phyloP scores from a whole-genome alignment of 2,329 filamentous ascomycete species.

The Sclerotinia nivalis region DNA sequence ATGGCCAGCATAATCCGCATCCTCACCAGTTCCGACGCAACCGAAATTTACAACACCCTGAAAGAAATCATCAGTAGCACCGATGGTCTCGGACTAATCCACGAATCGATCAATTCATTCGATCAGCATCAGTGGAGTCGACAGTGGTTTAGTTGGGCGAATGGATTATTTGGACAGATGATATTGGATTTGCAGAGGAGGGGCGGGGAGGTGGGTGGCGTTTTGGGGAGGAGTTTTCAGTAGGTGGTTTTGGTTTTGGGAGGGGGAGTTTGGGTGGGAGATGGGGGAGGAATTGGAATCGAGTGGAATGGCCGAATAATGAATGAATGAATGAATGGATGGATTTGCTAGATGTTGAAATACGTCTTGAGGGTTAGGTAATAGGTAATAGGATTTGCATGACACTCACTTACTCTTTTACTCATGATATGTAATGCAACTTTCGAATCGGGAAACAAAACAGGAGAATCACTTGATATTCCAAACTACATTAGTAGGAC shows the following conservation, averaged over 20 bases:
- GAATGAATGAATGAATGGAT: too few relatives aligned
- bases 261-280: not conserved
- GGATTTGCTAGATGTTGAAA: too few relatives aligned
- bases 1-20: slow-evolving; percentile 57
- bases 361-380: not conserved
- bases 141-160: slow-evolving; percentile 79
- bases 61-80: slow-evolving; percentile 36
- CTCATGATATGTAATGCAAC: too few relatives aligned
- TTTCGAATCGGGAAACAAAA: too few relatives aligned
- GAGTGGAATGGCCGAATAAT: not conserved
- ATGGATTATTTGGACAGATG: slow-evolving; percentile 83
- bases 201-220: slow-evolving; percentile 58
- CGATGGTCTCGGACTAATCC: slow-evolving; percentile 47
- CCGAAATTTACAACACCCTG: slow-evolving; percentile 40
- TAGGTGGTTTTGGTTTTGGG: not conserved
- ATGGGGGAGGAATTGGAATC: not conserved
- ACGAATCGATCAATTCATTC: slow-evolving; percentile 51
- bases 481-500: too few relatives aligned
- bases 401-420: too few relatives aligned
- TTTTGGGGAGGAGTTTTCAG: slow-evolving; percentile 56
- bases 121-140: slow-evolving; percentile 46
- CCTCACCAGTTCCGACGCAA: slow-evolving; percentile 45
- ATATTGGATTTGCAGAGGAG: slow-evolving; percentile 72
- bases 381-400: not conserved
- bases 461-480: too few relatives aligned